Conservation (phyloP, 306 rosid genomes). For the Gleditsia sinensis region DNA sequence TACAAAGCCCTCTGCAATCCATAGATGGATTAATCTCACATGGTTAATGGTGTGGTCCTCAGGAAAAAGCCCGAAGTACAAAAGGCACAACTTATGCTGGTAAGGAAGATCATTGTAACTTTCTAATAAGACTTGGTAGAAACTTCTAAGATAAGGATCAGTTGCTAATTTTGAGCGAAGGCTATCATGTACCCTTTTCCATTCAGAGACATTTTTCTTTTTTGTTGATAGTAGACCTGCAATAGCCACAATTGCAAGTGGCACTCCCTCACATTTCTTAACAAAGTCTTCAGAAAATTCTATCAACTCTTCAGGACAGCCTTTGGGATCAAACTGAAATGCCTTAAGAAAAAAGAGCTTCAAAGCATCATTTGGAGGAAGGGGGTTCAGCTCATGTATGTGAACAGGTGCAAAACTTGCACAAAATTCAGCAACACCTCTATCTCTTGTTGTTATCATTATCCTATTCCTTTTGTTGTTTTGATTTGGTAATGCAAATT, state of each 20-base stretch:
- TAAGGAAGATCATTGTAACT: conserved; percentile 18
- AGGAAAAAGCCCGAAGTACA: conserved; percentile 7
- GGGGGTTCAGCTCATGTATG: not conserved
- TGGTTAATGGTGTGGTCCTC: not conserved
- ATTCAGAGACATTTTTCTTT: no score
- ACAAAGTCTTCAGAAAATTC: no score
- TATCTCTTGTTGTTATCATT: not conserved
- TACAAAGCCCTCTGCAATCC: no score
- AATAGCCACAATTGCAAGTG: no score
- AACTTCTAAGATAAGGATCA: conserved; percentile 11
- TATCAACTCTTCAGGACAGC: no score
- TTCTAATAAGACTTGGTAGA: not conserved
- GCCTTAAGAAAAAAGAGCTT: no score
- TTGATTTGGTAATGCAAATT: not conserved
- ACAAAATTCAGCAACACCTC: not conserved
- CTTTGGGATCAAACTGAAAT: no score
- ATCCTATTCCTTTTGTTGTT: not conserved
- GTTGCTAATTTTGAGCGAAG: not conserved
- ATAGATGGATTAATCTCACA: not conserved
- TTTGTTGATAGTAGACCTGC: no score
- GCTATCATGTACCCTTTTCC: no score
- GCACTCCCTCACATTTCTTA: no score
- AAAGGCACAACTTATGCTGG: conserved; percentile 2
- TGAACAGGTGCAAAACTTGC: not conserved
- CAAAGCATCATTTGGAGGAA: no score